Conservation (phyloP, 805 yeast species). For the Schizosaccharomyces osmophilus region DNA sequence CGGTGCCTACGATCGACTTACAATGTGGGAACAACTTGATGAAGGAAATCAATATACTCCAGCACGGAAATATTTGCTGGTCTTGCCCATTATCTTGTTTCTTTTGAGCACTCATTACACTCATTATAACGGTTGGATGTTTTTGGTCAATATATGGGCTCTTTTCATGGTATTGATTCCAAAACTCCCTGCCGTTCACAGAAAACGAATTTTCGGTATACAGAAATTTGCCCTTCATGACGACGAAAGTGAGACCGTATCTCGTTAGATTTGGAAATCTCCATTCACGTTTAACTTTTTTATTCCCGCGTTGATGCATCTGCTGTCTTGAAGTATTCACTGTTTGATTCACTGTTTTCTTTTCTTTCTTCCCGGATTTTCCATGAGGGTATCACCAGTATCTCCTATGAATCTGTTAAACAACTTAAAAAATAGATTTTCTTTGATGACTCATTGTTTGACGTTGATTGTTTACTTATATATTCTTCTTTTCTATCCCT, state of each 20-base stretch:
- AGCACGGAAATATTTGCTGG: slow-evolving; percentile 70
- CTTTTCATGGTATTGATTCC: slow-evolving; percentile 78
- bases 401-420: too few relatives aligned
- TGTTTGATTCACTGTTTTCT: too few relatives aligned
- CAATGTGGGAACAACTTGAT: slow-evolving; percentile 97
- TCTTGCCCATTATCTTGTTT: slow-evolving; percentile 78
- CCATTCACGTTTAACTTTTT: too few relatives aligned
- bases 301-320: too few relatives aligned
- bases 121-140: slow-evolving; percentile 55
- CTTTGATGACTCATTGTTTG: too few relatives aligned
- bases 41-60: slow-evolving; percentile 95
- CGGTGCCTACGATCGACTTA: slow-evolving; percentile 85
- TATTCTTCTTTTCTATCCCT: too few relatives aligned
- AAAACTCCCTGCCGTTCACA: slow-evolving; percentile 36
- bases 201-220: slow-evolving; percentile 1
- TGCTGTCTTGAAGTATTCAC: too few relatives aligned
- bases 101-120: slow-evolving; percentile 75
- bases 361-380: too few relatives aligned
- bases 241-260: background rate
- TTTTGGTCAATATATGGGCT: slow-evolving; percentile 53
- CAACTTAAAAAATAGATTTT: too few relatives aligned
- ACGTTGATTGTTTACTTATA: too few relatives aligned
- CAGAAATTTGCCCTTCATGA: background rate
- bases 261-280: background rate
- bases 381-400: too few relatives aligned